A percentile compares a stretch with the other conserved stretches of the same genome.
Evolutionary conservation across 208 protist genomes (phyloP).

Genomic region (Angomonas ambiguus): DNA sequence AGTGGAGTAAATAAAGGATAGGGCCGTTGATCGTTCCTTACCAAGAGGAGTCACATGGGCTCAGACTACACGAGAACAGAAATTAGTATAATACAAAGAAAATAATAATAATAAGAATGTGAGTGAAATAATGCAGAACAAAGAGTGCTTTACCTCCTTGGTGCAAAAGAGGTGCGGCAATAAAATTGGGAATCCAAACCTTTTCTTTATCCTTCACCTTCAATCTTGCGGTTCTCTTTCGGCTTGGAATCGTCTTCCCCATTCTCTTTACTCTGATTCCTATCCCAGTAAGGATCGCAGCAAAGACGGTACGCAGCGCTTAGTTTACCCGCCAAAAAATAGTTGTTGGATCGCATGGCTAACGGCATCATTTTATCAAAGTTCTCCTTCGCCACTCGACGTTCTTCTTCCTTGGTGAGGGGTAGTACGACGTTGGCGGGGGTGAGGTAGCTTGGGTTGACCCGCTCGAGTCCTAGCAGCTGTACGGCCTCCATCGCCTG

Average conservation of each 20-base stretch:
- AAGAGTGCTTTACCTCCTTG: too few relatives aligned
- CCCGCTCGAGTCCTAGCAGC: slow-evolving; percentile 57
- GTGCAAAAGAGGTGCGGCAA: not conserved
- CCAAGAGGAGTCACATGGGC: too few relatives aligned
- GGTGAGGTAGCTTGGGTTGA: slow-evolving; percentile 20
- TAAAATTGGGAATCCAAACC: too few relatives aligned
- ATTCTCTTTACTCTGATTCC: not conserved
- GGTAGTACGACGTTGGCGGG: slow-evolving; percentile 20
- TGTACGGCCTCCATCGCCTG: slow-evolving; percentile 56
- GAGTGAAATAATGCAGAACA: too few relatives aligned
- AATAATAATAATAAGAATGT: not conserved
- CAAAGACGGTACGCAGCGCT: slow-evolving; percentile 75
- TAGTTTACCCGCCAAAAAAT: slow-evolving; percentile 77
- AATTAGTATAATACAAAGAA: not conserved
- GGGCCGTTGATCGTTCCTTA: too few relatives aligned
- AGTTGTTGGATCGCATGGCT: slow-evolving; percentile 45
- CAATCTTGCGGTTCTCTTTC: not conserved
- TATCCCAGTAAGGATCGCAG: slow-evolving; percentile 67
- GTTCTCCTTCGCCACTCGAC: slow-evolving; percentile 40
- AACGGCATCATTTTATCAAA: slow-evolving; percentile 63
- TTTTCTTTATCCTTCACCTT: not conserved
- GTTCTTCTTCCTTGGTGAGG: slow-evolving; percentile 24
- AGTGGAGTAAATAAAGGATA: not conserved
- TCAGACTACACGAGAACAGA: not conserved
- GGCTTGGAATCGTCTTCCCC: not conserved